Percentiles rank a stretch among this genome's conserved stretches.
phyloP scores from a whole-genome alignment of 2,329 filamentous ascomycete genomes.

The Neofusicoccum umdonicola region DNA sequence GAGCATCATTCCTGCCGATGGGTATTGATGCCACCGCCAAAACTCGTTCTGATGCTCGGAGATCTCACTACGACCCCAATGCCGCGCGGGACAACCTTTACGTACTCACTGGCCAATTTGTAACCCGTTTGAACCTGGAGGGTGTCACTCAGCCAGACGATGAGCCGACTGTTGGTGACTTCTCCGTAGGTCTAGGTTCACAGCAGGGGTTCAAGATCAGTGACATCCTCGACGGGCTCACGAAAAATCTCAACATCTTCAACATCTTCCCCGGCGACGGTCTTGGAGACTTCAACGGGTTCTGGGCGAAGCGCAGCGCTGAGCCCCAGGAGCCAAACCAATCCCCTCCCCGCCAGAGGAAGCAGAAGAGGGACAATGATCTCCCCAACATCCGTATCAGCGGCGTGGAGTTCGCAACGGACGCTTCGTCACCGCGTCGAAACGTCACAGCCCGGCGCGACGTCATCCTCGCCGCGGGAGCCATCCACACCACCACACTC shows the following conservation, averaged over 20 bases:
- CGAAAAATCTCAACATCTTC: conserved; percentile 2
- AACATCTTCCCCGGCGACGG: neutral
- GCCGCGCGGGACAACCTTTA: conserved; percentile 25
- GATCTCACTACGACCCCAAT: conserved; percentile 32
- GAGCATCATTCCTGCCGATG: conserved; percentile 19
- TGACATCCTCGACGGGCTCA: neutral
- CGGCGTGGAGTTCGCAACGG: conserved; percentile 8
- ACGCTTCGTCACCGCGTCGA: conserved; percentile 18
- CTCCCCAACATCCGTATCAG: neutral
- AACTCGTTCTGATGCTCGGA: conserved; percentile 27
- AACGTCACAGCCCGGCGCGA: conserved; percentile 44
- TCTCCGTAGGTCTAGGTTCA: neutral
- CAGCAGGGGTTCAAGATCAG: neutral
- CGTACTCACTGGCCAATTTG: neutral
- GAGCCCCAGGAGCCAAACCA: no score
- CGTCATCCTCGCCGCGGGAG: conserved; percentile 60
- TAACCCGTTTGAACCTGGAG: conserved; percentile 6
- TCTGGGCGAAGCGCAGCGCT: neutral
- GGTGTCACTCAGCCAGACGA: neutral
- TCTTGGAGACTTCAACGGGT: neutral
- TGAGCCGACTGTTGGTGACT: neutral
- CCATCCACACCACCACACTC: conserved; percentile 56
- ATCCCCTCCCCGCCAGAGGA: no score
- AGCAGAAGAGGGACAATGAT: no score
- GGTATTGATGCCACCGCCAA: conserved; percentile 29